Percentiles rank a stretch among this genome's conserved stretches.
phyloP scores from a whole-genome alignment of 2,329 filamentous ascomycete species.

The Drechslerella dactyloides region DNA sequence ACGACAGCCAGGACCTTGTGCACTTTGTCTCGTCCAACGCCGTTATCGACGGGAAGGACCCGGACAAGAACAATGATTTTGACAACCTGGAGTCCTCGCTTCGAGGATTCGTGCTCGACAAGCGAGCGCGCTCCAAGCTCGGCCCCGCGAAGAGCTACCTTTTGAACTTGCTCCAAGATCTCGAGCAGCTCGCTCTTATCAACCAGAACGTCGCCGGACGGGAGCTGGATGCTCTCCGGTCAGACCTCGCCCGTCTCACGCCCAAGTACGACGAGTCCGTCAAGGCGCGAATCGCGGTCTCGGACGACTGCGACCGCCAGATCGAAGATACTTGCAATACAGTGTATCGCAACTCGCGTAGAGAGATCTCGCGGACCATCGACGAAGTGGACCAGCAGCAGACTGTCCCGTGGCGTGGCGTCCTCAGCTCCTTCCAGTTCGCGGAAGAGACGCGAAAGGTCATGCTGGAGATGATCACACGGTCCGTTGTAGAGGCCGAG shows the following conservation, averaged over 20 bases:
- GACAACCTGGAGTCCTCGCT: constrained; percentile 86
- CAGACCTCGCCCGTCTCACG: constrained; percentile 80
- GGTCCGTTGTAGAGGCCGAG: constrained; percentile 79
- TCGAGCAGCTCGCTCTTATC: constrained; percentile 80
- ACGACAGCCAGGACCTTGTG: constrained; percentile 88
- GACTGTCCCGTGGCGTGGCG: constrained; percentile 82
- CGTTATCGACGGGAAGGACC: constrained; percentile 85
- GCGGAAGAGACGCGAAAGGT: constrained; percentile 90
- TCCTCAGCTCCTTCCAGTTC: constrained; percentile 85
- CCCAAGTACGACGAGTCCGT: constrained; percentile 83
- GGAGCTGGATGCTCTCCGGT: constrained; percentile 81
- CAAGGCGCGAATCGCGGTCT: constrained; percentile 78
- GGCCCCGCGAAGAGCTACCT: constrained; percentile 95
- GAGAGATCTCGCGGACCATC: constrained; percentile 77
- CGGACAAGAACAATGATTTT: constrained; percentile 87
- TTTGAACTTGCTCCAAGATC: constrained; percentile 86
- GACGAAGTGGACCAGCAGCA: constrained; percentile 75
- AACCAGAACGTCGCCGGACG: constrained; percentile 85
- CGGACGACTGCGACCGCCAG: constrained; percentile 77
- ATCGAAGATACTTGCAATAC: constrained; percentile 86
- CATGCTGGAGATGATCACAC: constrained; percentile 86
- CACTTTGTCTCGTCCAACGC: constrained; percentile 98
- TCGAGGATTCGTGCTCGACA: constrained; percentile 91
- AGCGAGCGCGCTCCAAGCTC: constrained; percentile 91
- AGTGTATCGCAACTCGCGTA: constrained; percentile 82